Evolutionary conservation across 345 rosid species (phyloP).

Genomic region (Arabidopsis arenosa): DNA sequence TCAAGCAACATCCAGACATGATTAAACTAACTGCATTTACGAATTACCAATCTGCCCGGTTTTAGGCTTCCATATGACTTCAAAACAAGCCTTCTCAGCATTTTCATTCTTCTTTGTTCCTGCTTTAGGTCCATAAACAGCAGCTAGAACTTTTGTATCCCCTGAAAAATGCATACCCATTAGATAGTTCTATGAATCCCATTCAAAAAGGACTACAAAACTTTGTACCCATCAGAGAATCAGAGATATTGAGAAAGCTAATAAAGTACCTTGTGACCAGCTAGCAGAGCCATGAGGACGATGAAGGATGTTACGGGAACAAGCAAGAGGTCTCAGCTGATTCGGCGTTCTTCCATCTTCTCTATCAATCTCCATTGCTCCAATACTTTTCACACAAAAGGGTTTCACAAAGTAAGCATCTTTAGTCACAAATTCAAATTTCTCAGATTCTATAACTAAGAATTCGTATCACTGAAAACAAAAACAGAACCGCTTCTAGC

Average conservation of each 20-base stretch:
- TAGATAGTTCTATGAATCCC: too few species aligned
- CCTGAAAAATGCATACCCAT: conserved; percentile 50
- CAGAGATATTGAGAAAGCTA: too few species aligned
- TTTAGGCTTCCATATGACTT: conserved; percentile 95
- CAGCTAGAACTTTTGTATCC: conserved; percentile 83
- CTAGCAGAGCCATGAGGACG: conserved; percentile 97
- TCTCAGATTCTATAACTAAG: neutral
- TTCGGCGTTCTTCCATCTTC: conserved; percentile 67
- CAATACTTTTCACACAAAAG: conserved; percentile 20
- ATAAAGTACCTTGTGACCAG: conserved; percentile 80
- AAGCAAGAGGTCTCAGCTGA: conserved; percentile 82
- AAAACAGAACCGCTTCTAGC: neutral
- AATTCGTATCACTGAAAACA: neutral
- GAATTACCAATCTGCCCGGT: conserved; percentile 76
- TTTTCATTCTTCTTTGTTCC: conserved; percentile 91
- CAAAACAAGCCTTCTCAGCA: conserved; percentile 90
- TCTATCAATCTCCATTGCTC: conserved; percentile 64
- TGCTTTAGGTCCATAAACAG: conserved; percentile 92
- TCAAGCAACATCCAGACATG: conserved; percentile 1
- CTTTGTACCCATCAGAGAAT: too few species aligned
- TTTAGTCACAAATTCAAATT: neutral
- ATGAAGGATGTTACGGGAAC: conserved; percentile 75
- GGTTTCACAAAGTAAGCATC: conserved; percentile 6
- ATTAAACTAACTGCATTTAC: neutral
- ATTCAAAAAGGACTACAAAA: too few species aligned